These are phyloP conservation scores for Rhizophagus clarus DNA, from an alignment of 192 early-diverging fungal genomes.

Conservation along the genomic window DNA sequence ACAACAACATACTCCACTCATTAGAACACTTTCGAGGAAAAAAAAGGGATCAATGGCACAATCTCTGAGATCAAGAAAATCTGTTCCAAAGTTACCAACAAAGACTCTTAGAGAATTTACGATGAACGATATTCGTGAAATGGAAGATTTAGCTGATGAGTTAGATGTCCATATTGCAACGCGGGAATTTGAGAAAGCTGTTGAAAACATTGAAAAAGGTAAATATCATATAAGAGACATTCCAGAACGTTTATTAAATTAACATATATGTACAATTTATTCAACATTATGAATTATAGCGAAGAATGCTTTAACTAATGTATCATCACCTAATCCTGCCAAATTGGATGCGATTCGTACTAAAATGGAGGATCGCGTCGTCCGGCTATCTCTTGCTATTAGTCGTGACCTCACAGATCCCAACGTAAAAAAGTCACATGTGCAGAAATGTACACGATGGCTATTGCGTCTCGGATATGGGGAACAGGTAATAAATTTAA, in stretches of 20 bases:
- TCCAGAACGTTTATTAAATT: background rate
- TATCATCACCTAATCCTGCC: conserved; percentile 31
- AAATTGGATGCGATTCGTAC: conserved; percentile 46
- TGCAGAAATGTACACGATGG: conserved; percentile 78
- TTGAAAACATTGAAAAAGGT: conserved; percentile 70
- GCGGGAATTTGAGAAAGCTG: conserved; percentile 86
- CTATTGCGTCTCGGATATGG: conserved; percentile 76
- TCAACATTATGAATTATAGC: conserved; percentile 31
- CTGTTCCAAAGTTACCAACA: background rate
- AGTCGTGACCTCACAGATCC: conserved; percentile 77
- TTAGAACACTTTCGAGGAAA: conserved; percentile 9
- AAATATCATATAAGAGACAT: background rate
- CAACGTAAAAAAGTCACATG: conserved; percentile 77
- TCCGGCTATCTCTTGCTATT: conserved; percentile 44
- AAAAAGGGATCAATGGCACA: background rate
- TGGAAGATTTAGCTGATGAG: conserved; percentile 81
- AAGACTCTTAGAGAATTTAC: conserved; percentile 31
- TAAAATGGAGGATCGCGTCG: conserved; percentile 48
- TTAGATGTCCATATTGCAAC: conserved; percentile 93
- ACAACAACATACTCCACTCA: conserved; percentile 23
- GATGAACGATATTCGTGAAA: conserved; percentile 53
- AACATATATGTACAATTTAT: background rate
- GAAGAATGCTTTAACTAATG: conserved; percentile 37
- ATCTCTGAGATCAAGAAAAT: background rate
- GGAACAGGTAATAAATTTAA: conserved; percentile 53